phyloP scores from a whole-genome alignment of 2,329 filamentous ascomycete species.

The Alternaria postmessia region DNA sequence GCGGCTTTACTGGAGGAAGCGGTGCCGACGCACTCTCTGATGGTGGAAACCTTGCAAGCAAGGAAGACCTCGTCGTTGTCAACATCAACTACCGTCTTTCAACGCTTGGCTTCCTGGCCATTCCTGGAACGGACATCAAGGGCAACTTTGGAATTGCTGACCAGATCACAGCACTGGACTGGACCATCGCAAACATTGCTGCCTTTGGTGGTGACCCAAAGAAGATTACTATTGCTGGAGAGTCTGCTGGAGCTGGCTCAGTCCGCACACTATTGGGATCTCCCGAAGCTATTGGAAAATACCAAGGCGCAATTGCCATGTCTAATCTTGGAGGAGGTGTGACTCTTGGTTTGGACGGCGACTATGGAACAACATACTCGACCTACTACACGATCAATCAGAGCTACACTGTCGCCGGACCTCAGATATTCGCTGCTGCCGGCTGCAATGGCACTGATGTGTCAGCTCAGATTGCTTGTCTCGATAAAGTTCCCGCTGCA shows the following conservation, averaged over 20 bases:
- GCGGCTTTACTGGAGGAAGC: conserved; percentile 63
- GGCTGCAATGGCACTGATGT: conserved; percentile 61
- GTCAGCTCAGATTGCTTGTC: conserved; percentile 61
- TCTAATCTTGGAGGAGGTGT: conserved; percentile 66
- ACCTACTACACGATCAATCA: conserved; percentile 66
- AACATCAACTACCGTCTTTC: conserved; percentile 67
- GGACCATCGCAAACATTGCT: conserved; percentile 57
- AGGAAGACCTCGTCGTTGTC: conserved; percentile 68
- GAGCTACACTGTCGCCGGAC: conserved; percentile 59
- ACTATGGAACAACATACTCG: conserved; percentile 67
- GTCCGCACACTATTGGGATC: conserved; percentile 63
- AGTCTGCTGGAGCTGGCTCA: conserved; percentile 64
- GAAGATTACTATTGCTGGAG: conserved; percentile 57
- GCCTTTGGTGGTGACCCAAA: conserved; percentile 59
- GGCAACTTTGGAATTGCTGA: conserved; percentile 64
- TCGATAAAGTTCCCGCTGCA: conserved; percentile 58
- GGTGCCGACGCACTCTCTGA: conserved; percentile 52
- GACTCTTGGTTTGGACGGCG: conserved; percentile 62
- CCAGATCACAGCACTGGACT: conserved; percentile 60
- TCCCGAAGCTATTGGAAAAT: conserved; percentile 57
- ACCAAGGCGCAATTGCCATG: conserved; percentile 58
- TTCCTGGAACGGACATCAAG: conserved; percentile 63
- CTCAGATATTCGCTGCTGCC: conserved; percentile 60
- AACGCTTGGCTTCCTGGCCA: conserved; percentile 66
- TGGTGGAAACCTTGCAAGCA: conserved; percentile 64